Percentiles rank a stretch among this genome's conserved stretches.
These are phyloP conservation scores for Perkinsela sp. DNA, from an alignment of 208 protist species.

Conservation along the genomic window DNA sequence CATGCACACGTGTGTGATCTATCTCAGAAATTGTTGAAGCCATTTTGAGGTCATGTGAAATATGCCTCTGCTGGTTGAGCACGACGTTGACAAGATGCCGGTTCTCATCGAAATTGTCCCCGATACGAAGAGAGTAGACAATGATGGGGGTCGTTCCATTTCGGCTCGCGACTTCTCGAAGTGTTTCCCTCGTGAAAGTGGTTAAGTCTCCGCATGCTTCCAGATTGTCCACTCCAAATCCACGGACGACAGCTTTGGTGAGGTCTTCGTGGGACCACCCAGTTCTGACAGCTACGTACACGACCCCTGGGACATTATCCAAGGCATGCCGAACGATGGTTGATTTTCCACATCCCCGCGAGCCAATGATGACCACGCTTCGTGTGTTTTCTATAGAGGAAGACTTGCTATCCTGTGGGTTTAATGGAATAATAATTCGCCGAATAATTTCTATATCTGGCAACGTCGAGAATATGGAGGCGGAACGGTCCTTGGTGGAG, in stretches of 20 bases:
- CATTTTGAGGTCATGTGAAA: not conserved
- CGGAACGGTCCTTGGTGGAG: not conserved
- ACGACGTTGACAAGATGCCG: not conserved
- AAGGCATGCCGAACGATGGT: not conserved
- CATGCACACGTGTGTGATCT: not conserved
- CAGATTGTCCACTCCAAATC: slow-evolving; percentile 32
- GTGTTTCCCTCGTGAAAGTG: slow-evolving; percentile 40
- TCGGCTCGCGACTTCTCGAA: slow-evolving; percentile 12
- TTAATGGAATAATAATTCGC: not conserved
- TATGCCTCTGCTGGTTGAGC: not conserved
- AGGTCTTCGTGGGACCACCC: slow-evolving; percentile 1
- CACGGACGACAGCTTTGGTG: slow-evolving; percentile 5
- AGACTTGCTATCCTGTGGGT: not conserved
- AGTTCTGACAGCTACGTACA: not conserved
- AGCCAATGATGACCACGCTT: not conserved
- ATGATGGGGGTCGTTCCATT: slow-evolving; percentile 2
- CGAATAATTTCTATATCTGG: not conserved
- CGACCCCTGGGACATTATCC: not conserved
- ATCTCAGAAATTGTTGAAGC: not conserved
- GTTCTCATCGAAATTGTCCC: not conserved
- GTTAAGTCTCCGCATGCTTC: slow-evolving; percentile 47
- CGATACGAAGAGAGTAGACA: not conserved
- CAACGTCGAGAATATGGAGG: not conserved
- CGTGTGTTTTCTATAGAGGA: not conserved
- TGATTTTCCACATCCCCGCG: not conserved